Evolutionary conservation across 768 basidiomycete species (phyloP).

Genomic region (Mycena amicta): DNA sequence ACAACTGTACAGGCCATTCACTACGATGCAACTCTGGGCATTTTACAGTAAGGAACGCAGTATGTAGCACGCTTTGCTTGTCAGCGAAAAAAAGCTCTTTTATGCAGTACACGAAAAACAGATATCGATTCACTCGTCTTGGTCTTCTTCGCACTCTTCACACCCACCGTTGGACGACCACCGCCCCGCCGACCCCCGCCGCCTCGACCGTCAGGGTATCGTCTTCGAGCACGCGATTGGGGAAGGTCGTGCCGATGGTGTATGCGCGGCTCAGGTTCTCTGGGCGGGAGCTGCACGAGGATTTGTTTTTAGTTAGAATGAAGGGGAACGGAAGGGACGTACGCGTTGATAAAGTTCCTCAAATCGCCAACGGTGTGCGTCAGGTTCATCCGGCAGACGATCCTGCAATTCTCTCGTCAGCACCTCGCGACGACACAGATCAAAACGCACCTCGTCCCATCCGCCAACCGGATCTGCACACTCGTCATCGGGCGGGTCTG

Average conservation of each 20-base stretch:
- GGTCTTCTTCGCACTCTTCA: too few relatives aligned
- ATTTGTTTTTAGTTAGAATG: not conserved
- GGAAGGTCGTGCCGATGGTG: conserved; percentile 72
- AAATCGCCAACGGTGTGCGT: conserved; percentile 75
- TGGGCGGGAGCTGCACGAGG: conserved; percentile 50
- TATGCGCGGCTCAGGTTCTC: conserved; percentile 51
- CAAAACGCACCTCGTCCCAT: too few relatives aligned
- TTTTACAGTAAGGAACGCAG: too few relatives aligned
- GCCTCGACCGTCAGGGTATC: conserved; percentile 54
- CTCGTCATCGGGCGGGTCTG: conserved; percentile 64
- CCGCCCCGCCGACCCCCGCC: conserved; percentile 62
- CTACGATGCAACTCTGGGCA: too few relatives aligned
- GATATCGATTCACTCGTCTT: too few relatives aligned
- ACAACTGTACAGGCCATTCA: too few relatives aligned
- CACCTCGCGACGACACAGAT: too few relatives aligned
- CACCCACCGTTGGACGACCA: conserved; percentile 66
- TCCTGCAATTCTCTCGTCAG: too few relatives aligned
- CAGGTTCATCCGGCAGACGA: conserved; percentile 72
- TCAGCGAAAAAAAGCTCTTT: too few relatives aligned
- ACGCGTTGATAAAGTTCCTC: conserved; percentile 73
- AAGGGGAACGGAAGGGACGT: conserved; percentile 32
- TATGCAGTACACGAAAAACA: too few relatives aligned
- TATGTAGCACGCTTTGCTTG: too few relatives aligned
- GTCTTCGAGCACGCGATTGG: conserved; percentile 56
- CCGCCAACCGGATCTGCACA: conserved; percentile 72